Evolutionary conservation across 1,139 yeast species (phyloP), one percentile per base, ranked within the genome.

Genomic region (Kodamaea suecica): DNA sequence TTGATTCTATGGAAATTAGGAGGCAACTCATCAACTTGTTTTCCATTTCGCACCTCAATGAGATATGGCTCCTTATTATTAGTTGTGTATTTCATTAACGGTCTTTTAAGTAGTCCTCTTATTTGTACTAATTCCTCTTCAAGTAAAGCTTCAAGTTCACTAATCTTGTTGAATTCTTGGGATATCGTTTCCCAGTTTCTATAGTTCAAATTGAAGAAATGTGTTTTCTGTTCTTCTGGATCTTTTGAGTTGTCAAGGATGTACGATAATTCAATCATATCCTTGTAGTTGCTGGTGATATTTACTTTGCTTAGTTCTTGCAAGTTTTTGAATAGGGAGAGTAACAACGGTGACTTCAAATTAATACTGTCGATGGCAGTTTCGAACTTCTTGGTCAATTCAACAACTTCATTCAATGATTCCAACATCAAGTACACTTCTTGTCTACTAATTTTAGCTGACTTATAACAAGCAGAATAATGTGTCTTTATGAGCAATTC

Each of bases 1-100:
- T 76, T 83, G 25, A 84, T 74, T 45, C 85, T 79, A 8, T 81
- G 61, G 95, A 97, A 92, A 38, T 76, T 78, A 1, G 61, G 46
- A 0, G 97, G 97, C 2, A 88, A 59, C 2, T 61, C 58, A 34
- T 73, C 74, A 4, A 74, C 67, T 32, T 75, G 55, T 32, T 61
- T 76, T 1, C 76, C 65, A 43, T 80, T 79, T 32, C 85, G 61
- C 0, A 90, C 80, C 50, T 88, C 96, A 15, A 92, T 71, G 26
- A 88, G 61, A 49, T 81, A 82, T 1, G 85, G 79, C 26, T 80
- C 84, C 37, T 78, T 79, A 33, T 74, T 70, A 35, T 76, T 77
- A 12, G 80, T 72, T 7, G 70, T 64, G 47, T 66, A 87, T 17
- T 72, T 64, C 35, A 84, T 53, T 31, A 74, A 67, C 0, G 90